A percentile compares a stretch with the other conserved stretches of the same genome.
Evolutionary conservation across 495 filamentous ascomycete genomes (phyloP).

Genomic region (Chaetomium tenue): DNA sequence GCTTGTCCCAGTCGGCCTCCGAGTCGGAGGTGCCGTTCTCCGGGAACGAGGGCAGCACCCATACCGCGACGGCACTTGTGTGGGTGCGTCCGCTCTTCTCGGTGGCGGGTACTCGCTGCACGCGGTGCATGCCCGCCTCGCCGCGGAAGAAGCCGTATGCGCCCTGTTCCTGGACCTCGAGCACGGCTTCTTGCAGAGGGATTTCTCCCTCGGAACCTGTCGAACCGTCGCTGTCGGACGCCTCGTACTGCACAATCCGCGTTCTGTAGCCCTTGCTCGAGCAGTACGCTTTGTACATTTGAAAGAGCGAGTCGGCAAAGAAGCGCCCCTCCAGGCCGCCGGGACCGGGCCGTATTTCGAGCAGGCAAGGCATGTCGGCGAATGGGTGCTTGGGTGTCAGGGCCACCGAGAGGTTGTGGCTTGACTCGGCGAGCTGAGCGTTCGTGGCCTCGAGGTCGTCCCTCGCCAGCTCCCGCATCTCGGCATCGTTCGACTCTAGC

Average conservation of each 20-base stretch:
- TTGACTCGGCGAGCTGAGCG: conserved; percentile 56
- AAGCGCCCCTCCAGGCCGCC: conserved; percentile 87
- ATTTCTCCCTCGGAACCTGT: conserved; percentile 57
- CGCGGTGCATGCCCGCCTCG: conserved; percentile 91
- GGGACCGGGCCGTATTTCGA: conserved; percentile 92
- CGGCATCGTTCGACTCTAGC: conserved; percentile 50
- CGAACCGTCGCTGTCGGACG: conserved; percentile 55
- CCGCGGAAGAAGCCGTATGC: conserved; percentile 77
- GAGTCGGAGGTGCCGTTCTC: conserved; percentile 47
- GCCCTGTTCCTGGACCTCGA: conserved; percentile 75
- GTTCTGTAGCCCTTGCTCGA: conserved; percentile 50
- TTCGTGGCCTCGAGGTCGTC: conserved; percentile 72
- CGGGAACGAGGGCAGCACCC: conserved; percentile 86
- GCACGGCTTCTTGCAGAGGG: conserved; percentile 75
- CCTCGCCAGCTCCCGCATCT: conserved; percentile 63
- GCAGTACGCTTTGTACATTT: conserved; percentile 87
- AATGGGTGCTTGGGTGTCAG: conserved; percentile 91
- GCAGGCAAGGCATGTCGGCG: conserved; percentile 82
- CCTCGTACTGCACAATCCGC: conserved; percentile 53
- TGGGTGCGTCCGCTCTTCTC: conserved; percentile 88
- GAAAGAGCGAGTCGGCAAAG: conserved; percentile 81
- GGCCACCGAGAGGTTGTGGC: conserved; percentile 63
- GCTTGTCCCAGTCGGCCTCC: conserved; percentile 69
- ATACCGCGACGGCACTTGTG: conserved; percentile 85
- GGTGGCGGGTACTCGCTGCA: conserved; percentile 88